Evolutionary conservation across 176 grass and related monocot species (phyloP).

Genomic region (Calamus simplicifolius): DNA sequence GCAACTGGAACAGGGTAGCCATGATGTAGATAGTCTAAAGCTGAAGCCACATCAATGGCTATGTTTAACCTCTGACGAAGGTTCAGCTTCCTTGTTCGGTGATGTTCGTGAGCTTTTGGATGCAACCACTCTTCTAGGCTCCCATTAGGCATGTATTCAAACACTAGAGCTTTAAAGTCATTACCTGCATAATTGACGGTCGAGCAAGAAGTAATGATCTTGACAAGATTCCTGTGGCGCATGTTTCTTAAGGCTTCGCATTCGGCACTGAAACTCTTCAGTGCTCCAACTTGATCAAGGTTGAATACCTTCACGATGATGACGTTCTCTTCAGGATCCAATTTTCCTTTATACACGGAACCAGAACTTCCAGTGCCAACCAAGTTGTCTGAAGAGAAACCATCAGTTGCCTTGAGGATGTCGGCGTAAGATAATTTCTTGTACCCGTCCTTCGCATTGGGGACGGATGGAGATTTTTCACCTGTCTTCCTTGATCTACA

Average conservation of each 20-base stretch:
- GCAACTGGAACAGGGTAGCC: conserved; percentile 18
- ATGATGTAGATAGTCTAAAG: conserved; percentile 49
- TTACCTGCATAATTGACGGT: conserved; percentile 19
- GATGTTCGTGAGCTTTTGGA: conserved; percentile 1
- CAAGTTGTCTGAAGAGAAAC: conserved; percentile 33
- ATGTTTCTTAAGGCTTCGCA: conserved; percentile 42
- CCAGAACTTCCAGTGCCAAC: conserved; percentile 40
- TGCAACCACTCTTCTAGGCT: conserved; percentile 54
- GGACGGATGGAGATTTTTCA: too few species aligned
- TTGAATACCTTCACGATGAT: conserved; percentile 51
- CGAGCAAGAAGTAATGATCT: conserved; percentile 41
- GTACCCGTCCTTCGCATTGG: too few species aligned
- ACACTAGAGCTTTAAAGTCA: conserved; percentile 51
- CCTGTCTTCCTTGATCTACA: too few species aligned
- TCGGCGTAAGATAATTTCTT: conserved; percentile 16
- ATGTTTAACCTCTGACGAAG: conserved; percentile 10
- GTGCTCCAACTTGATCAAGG: conserved; percentile 12
- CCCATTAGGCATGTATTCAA: conserved; percentile 40
- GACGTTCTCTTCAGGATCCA: not conserved
- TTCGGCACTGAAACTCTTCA: conserved; percentile 41
- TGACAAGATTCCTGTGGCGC: conserved; percentile 43
- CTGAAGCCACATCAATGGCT: too few species aligned
- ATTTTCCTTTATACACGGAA: conserved; percentile 34
- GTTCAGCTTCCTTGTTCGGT: not conserved
- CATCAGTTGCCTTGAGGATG: conserved; percentile 25